These are phyloP conservation scores for Hyaloperonospora arabidopsidis DNA, from an alignment of 352 stramenopile genomes.

Conservation along the genomic window DNA sequence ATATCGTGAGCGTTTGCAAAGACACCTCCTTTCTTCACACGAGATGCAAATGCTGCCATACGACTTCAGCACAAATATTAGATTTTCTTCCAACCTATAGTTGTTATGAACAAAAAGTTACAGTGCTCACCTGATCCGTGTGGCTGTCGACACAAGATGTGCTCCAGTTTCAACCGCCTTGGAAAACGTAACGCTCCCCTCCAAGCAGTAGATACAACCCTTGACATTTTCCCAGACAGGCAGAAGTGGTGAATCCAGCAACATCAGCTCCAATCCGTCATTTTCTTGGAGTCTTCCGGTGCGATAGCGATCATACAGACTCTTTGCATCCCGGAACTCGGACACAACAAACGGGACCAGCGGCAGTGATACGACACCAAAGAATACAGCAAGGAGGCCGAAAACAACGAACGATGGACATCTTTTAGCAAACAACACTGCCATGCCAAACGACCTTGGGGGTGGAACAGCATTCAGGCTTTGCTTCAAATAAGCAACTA, in stretches of 20 bases:
- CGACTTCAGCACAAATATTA: slow-evolving; percentile 20
- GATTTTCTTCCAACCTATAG: not conserved
- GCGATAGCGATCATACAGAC: slow-evolving; percentile 27
- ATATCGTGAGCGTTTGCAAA: slow-evolving; percentile 48
- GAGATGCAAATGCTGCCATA: slow-evolving; percentile 40
- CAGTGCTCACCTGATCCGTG: slow-evolving; percentile 34
- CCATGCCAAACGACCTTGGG: slow-evolving; percentile 27
- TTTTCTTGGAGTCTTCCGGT: slow-evolving; percentile 36
- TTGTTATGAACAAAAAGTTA: not conserved
- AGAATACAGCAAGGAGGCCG: slow-evolving; percentile 40
- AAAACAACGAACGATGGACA: slow-evolving; percentile 58
- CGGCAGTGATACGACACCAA: slow-evolving; percentile 43
- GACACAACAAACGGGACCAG: slow-evolving; percentile 51
- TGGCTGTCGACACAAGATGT: slow-evolving; percentile 46
- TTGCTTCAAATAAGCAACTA: slow-evolving; percentile 61
- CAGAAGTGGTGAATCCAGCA: slow-evolving; percentile 59
- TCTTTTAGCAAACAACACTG: slow-evolving; percentile 49
- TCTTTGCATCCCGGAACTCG: slow-evolving; percentile 32
- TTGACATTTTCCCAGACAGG: slow-evolving; percentile 73
- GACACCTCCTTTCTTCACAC: slow-evolving; percentile 41
- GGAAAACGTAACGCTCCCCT: slow-evolving; percentile 53
- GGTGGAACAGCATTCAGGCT: slow-evolving; percentile 49
- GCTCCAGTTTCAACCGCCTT: slow-evolving; percentile 50
- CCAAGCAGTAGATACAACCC: slow-evolving; percentile 57
- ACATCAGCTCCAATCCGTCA: slow-evolving; percentile 60